Conservation (phyloP, 163 green algal genomes). For the Scenedesmus sp. region DNA sequence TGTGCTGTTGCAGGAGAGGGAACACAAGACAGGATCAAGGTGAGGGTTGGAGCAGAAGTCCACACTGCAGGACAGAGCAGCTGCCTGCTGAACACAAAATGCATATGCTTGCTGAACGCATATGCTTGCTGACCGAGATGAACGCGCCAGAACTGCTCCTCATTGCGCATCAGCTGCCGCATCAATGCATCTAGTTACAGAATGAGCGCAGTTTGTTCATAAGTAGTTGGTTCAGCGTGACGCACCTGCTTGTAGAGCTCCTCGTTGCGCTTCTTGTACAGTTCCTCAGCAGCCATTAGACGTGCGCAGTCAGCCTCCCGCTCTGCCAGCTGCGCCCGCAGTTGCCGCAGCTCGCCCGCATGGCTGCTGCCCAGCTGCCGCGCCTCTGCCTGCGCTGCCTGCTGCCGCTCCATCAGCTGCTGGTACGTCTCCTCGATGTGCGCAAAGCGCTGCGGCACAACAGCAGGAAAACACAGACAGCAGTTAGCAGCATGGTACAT, state of each 20-base stretch:
- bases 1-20: too few species aligned
- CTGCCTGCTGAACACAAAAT: neutral
- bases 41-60: too few species aligned
- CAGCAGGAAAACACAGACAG: too few species aligned
- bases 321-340: constrained; percentile 10
- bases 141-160: neutral
- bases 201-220: too few species aligned
- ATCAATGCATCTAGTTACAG: neutral
- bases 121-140: neutral
- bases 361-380: constrained; percentile 5
- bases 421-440: constrained; percentile 39
- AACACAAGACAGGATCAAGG: too few species aligned
- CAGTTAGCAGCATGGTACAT: too few species aligned
- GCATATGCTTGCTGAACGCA: neutral
- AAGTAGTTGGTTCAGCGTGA: too few species aligned
- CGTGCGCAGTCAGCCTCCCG: neutral
- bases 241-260: constrained; percentile 34
- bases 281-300: neutral
- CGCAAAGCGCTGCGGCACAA: constrained; percentile 3
- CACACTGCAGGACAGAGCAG: neutral
- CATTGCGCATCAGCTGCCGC: neutral
- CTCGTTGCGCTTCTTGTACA: constrained; percentile 20
- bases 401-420: constrained; percentile 26
- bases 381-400: constrained; percentile 23
- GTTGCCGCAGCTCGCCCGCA: neutral